Base-by-base conservation (phyloP, 1,284 basidiomycete species). In the Trichosporon sp. region DNA sequence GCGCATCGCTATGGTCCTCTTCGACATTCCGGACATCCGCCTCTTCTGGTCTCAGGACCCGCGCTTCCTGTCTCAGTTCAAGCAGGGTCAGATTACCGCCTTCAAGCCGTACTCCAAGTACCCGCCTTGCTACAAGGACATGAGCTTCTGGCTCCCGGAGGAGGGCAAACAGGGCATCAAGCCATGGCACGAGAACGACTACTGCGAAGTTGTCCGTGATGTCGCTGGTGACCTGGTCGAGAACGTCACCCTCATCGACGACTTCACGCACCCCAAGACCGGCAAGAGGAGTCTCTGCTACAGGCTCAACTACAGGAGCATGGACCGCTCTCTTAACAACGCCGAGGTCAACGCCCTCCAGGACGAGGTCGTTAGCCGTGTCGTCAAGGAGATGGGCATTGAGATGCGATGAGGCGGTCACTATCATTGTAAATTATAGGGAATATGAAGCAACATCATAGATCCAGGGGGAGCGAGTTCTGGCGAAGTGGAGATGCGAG, bases 1-100 rank as follows among this genome's bases (percentile, higher is more conserved):
- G 77, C 87, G 96, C 25, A 96, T 99, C 70, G 94, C 95, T 31
- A 99, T 99, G 96, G 89, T 99, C 66, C 86, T 99, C 60, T 99
- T 90, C 81, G 90, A 88, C 16, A 96, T 99, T 63, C 96, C 95
- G 3, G 96, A 99, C 78, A 99, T 99, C 74, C 90, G 96, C n/a
- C 84, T 99, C 13, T 99, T 99, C 84, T 99, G 96, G 96, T 95
- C 94, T 2, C 80, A 83, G 59, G 96, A 99, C 74, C 73, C 85
- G 19, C 88, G 95, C 9, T 99, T 99, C 84, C 81, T 90, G 32
- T 84, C 85, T 10, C 96, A 99, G 73, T 99, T 99, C 81, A 80
- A 83, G 33, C 81, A 84, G 34, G 89, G 87, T n/a, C 80, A 87
- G 64, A 89, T 96, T 69, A 86, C 84, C 7, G 85, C 86, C 0